Conservation (phyloP, 495 filamentous ascomycete genomes). For the Podospora tetraspora region DNA sequence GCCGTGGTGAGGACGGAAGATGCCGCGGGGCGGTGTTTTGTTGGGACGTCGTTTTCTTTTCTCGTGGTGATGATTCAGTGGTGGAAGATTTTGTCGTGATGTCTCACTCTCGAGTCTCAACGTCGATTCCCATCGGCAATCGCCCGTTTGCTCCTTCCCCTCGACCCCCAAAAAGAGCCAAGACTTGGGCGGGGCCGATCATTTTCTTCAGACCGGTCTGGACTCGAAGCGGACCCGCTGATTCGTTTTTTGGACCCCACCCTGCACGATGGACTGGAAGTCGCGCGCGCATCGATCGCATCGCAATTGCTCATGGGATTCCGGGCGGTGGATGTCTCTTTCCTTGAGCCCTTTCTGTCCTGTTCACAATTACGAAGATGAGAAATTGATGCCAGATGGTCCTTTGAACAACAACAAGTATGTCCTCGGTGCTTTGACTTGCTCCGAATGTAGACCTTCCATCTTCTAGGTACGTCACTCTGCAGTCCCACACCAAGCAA, state of each 20-base stretch:
- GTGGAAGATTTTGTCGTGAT: background rate
- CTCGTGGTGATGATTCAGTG: background rate
- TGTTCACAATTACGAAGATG: too few species aligned
- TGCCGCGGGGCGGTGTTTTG: background rate
- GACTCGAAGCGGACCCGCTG: background rate
- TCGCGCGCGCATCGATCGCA: background rate
- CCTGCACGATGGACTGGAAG: background rate
- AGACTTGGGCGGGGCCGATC: background rate
- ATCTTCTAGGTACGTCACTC: conserved; percentile 5
- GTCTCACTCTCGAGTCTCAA: too few species aligned
- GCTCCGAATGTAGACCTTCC: background rate
- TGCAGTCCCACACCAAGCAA: conserved; percentile 5
- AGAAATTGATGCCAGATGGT: too few species aligned
- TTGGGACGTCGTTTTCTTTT: background rate
- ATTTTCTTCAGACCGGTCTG: background rate
- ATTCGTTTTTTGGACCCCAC: background rate
- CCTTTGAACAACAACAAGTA: too few species aligned
- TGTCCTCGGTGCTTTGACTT: background rate
- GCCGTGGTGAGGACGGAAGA: background rate
- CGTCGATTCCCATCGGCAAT: background rate
- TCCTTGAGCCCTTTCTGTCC: too few species aligned
- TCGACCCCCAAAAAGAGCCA: background rate
- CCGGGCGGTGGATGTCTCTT: too few species aligned
- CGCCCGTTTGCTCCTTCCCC: background rate
- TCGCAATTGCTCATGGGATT: background rate